A percentile compares a stretch with the other conserved stretches of the same genome.
phyloP scores from a whole-genome alignment of 2,329 filamentous ascomycete species.

The Fusarium sp. region DNA sequence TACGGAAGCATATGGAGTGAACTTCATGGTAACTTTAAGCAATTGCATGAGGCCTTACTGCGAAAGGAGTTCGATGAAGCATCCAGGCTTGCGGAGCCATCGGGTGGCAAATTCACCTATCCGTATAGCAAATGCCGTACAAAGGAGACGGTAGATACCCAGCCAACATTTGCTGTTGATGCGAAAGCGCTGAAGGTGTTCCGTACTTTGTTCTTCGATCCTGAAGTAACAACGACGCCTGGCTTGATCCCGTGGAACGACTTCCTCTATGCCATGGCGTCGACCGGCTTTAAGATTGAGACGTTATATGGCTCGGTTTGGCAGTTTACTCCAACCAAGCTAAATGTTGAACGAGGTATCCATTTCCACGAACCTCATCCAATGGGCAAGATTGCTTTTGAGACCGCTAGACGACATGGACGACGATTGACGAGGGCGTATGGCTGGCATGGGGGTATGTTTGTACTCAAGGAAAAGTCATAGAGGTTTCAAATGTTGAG shows the following conservation, averaged over 20 bases:
- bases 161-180: not conserved
- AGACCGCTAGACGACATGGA: not conserved
- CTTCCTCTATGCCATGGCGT: constrained; percentile 1
- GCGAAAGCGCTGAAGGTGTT: not conserved
- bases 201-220: constrained; percentile 7
- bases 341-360: not conserved
- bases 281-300: not conserved
- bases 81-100: not conserved
- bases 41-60: not conserved
- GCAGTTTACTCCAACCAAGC: not conserved
- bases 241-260: not conserved
- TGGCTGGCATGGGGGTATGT: constrained; percentile 6
- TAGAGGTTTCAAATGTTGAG: not conserved
- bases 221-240: not conserved
- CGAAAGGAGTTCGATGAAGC: not conserved
- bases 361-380: constrained; percentile 6
- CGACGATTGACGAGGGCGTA: not conserved
- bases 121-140: not conserved
- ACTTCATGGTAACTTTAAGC: not conserved
- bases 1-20: rapidly evolving
- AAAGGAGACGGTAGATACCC: not conserved
- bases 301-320: constrained; percentile 10
- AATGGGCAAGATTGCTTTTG: not conserved
- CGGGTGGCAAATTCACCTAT: not conserved
- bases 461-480: not conserved